These are phyloP conservation scores for Sporothrix euskadiensis DNA, from an alignment of 2,329 filamentous ascomycete genomes.

Conservation along the genomic window DNA sequence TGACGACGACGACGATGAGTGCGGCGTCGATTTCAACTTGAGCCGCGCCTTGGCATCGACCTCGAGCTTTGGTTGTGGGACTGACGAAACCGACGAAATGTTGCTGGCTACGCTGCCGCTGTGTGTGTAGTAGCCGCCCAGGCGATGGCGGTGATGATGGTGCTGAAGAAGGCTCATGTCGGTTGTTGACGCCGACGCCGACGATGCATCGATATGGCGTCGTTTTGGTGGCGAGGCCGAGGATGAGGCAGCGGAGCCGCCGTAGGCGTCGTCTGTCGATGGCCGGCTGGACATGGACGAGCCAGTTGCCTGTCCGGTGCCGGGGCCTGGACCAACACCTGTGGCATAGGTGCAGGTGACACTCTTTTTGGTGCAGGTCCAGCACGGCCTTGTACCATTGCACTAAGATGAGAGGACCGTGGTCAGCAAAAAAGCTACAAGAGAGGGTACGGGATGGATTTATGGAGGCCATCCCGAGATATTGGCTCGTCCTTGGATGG, in stretches of 20 bases:
- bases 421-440: not conserved
- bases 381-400: constrained; percentile 59
- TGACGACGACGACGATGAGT: not conserved
- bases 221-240: constrained; percentile 24
- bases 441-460: not conserved
- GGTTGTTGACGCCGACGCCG: not conserved
- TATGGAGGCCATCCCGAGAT: not conserved
- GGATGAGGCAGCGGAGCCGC: not conserved
- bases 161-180: not conserved
- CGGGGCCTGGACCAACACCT: not conserved
- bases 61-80: not conserved
- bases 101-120: not conserved
- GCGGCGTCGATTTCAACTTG: constrained; percentile 5
- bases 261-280: not conserved
- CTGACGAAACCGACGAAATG: not conserved
- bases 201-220: not conserved
- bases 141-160: not conserved
- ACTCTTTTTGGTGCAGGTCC: constrained; percentile 57
- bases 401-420: constrained; percentile 46
- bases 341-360: constrained; percentile 46
- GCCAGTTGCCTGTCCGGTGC: not conserved
- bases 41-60: constrained; percentile 26
- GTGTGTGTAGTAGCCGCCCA: not conserved
- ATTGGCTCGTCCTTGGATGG: not conserved
- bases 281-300: not conserved